Conservation (phyloP, 2,329 filamentous ascomycete genomes). For the Fusarium sp. region DNA sequence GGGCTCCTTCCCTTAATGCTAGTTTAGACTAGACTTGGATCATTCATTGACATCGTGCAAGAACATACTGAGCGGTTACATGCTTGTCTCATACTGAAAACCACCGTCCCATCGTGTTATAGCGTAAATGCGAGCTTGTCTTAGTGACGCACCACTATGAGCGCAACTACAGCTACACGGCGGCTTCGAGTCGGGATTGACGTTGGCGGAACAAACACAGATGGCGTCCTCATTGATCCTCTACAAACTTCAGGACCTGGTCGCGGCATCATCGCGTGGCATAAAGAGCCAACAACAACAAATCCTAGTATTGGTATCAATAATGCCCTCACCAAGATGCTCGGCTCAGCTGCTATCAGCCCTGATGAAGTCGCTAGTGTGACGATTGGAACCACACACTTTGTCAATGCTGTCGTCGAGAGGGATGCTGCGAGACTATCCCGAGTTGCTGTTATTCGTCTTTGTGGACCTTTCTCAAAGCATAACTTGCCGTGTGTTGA, state of each 20-base stretch:
- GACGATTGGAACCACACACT: conserved; percentile 67
- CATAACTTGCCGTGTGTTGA: conserved; percentile 63
- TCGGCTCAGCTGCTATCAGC: conserved; percentile 49
- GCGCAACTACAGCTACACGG: conserved; percentile 7
- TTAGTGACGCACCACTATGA: conserved; percentile 20
- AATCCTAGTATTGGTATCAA: conserved; percentile 61
- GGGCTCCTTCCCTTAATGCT: not conserved
- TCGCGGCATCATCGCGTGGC: conserved; percentile 60
- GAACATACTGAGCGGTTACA: not conserved
- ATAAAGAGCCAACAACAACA: conserved; percentile 61
- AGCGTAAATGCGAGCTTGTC: not conserved
- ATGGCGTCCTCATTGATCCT: conserved; percentile 63
- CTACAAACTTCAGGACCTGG: conserved; percentile 48
- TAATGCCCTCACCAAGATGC: conserved; percentile 57
- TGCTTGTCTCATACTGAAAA: not conserved
- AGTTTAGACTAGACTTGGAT: not conserved
- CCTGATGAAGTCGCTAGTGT: conserved; percentile 58
- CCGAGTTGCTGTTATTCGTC: conserved; percentile 64
- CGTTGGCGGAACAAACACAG: conserved; percentile 65
- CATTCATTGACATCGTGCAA: not conserved
- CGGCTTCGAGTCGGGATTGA: conserved; percentile 58
- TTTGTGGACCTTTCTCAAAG: conserved; percentile 65
- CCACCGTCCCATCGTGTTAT: not conserved
- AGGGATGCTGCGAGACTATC: conserved; percentile 60
- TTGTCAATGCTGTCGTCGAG: conserved; percentile 69